A percentile compares a stretch with the other conserved stretches of the same genome.
Conservation (phyloP, 2,329 filamentous ascomycete genomes). For the Colletotrichum lini region DNA sequence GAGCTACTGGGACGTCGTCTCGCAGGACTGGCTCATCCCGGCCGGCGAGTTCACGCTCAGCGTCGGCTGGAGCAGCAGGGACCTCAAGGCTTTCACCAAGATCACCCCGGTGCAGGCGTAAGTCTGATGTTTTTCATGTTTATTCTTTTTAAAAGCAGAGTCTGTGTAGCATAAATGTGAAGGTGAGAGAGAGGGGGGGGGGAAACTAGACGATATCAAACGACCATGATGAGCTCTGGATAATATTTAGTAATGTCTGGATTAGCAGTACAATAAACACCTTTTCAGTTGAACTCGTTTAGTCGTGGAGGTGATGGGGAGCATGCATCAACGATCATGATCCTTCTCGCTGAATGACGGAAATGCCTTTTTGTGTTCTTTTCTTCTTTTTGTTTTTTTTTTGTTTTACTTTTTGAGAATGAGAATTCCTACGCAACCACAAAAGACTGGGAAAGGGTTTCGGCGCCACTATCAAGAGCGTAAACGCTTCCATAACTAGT, state of each 20-base stretch:
- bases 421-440: no score
- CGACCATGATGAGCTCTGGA: slow-evolving; percentile 31
- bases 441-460: neutral
- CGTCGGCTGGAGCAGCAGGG: slow-evolving; percentile 51
- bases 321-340: no score
- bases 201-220: neutral
- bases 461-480: neutral
- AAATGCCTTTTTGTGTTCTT: no score
- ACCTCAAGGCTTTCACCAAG: slow-evolving; percentile 35
- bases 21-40: slow-evolving; percentile 59
- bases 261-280: slow-evolving; percentile 6
- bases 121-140: neutral
- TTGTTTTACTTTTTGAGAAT: no score
- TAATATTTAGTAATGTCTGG: slow-evolving; percentile 38
- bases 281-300: slow-evolving; percentile 1
- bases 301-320: neutral
- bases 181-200: no score
- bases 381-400: no score
- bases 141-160: neutral
- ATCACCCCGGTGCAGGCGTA: slow-evolving; percentile 37
- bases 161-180: neutral
- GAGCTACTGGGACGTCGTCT: slow-evolving; percentile 63
- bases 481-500: neutral
- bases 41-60: slow-evolving; percentile 50
- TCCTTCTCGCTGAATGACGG: no score